Base-by-base conservation (phyloP, 108 stramenopile genomes). In the Nitzschia sp. region DNA sequence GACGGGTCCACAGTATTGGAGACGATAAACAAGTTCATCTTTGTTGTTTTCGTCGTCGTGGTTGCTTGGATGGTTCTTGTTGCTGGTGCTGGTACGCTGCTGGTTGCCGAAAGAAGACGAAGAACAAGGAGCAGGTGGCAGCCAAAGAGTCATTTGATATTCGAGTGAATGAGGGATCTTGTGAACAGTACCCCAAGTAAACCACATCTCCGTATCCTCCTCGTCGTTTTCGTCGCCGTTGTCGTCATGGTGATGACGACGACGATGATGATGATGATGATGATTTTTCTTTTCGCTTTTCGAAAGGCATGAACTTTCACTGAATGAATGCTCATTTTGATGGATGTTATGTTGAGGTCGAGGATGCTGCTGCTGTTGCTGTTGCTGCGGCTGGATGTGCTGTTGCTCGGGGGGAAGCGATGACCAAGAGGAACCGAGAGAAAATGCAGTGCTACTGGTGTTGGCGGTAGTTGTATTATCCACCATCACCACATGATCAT, bases 111-210 rank as follows among this genome's bases (percentile, higher is more conserved):
- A n/a, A n/a, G n/a, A n/a, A n/a, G n/a, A n/a, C n/a, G n/a, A n/a
- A n/a, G n/a, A n/a, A n/a, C n/a, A n/a, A n/a, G n/a, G n/a, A 15
- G 4, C 50, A 8, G 5, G 5, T 23, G 50, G n/a, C 8, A 23
- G 50, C n/a, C 21, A 5, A 8, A 52, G n/a, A 6, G 50, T 52
- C 50, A 52, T 52, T 52, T 52, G 50, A 52, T 16, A 52, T 52
- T 52, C 50, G 23, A 52, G 50, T 52, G 6, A 15, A 19, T 52
- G 50, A 15, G 50, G 50, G n/a, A 52, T 23, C 23, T 52, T 6
- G 23, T 16, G n/a, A 16, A 52, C 50, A 15, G 50, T 52, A 6
- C 21, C 50, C 50, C 50, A 52, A 23, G 50, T 52, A 23, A 15
- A 52, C 50, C n/a, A 52, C 4, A 9, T 41, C 38, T 13, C 38